Percentiles rank a stretch among this genome's conserved stretches.
Conservation (phyloP, 1,139 yeast species). For the Saccharomyces hybrid region DNA sequence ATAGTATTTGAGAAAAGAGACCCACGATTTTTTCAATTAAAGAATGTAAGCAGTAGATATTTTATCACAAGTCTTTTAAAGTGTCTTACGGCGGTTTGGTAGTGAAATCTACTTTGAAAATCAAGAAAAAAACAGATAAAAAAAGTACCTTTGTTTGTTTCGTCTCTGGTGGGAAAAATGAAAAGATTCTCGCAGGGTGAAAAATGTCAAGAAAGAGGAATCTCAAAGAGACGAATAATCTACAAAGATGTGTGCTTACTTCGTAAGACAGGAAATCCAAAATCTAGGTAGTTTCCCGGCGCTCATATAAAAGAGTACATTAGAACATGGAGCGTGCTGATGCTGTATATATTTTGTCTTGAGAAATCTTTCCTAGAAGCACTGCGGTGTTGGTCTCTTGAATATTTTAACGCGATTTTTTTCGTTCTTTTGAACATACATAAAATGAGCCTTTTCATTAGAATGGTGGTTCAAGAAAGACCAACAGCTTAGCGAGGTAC, state of each 20-base stretch:
- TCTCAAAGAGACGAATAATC: not conserved
- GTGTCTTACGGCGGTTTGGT: not conserved
- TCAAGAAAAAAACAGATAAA: not conserved
- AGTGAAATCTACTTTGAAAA: not conserved
- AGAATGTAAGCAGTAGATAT: not conserved
- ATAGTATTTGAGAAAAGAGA: not conserved
- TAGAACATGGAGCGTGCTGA: not conserved
- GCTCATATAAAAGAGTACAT: not conserved
- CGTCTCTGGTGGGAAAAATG: not conserved
- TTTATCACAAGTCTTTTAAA: not conserved
- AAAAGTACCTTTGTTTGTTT: not conserved
- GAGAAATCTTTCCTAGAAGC: not conserved
- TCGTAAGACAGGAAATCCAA: too few species aligned
- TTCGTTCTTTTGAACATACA: not conserved
- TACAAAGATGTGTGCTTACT: not conserved
- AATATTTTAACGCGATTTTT: not conserved
- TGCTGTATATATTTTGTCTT: not conserved
- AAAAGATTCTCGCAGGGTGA: not conserved
- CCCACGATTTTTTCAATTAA: not conserved
- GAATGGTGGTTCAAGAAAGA: not conserved
- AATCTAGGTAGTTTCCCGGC: not conserved
- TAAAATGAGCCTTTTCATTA: not conserved
- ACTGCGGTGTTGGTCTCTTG: not conserved
- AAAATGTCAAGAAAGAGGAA: not conserved
- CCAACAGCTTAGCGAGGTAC: not conserved